phyloP scores from a whole-genome alignment of 2,329 filamentous ascomycete species.

The Colletotrichum coccodes region DNA sequence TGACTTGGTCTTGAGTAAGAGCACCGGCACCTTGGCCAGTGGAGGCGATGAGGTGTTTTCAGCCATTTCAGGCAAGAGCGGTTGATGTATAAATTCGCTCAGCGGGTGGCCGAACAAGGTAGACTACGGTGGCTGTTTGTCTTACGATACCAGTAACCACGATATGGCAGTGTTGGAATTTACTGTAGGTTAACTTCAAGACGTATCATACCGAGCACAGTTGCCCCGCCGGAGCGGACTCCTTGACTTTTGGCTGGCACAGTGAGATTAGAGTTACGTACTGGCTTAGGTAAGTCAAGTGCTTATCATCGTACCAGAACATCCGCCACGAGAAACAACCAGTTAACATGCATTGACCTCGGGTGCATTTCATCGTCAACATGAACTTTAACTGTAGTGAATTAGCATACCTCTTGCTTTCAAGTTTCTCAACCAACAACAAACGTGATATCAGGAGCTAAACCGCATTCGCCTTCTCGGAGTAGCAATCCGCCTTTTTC shows the following conservation, averaged over 20 bases:
- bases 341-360: background rate
- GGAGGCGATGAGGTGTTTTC: conserved; percentile 25
- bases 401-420: too few species aligned
- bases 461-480: background rate
- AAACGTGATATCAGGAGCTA: background rate
- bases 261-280: conserved; percentile 9
- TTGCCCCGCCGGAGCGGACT: conserved; percentile 7
- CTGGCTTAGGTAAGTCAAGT: conserved; percentile 3
- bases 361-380: background rate
- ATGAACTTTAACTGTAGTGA: too few species aligned
- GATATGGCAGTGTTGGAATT: background rate
- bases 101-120: background rate
- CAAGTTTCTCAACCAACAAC: too few species aligned
- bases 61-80: conserved; percentile 5
- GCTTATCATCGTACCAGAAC: background rate
- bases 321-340: background rate
- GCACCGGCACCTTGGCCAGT: conserved; percentile 60
- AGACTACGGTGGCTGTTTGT: background rate
- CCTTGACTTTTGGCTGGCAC: background rate
- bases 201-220: background rate
- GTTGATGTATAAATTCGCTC: background rate
- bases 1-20: conserved; percentile 84
- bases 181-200: background rate
- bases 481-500: background rate
- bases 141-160: background rate